These are phyloP conservation scores for Talaromyces liani DNA, from an alignment of 495 filamentous ascomycete genomes.

Conservation along the genomic window DNA sequence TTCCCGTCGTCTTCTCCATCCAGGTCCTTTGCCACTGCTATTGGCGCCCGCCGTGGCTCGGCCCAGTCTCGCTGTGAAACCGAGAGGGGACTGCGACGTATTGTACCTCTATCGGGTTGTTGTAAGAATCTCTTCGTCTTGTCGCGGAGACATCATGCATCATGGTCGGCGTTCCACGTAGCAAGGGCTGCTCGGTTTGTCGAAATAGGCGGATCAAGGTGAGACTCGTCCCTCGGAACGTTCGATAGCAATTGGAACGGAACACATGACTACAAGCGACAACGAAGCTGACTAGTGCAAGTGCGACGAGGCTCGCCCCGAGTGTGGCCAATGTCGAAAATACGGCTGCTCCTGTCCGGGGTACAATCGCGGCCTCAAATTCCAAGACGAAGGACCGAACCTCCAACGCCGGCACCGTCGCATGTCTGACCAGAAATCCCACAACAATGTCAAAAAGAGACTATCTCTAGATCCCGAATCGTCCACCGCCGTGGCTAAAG, in stretches of 20 bases:
- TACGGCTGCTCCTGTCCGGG: conserved; percentile 19
- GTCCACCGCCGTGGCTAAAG: not conserved
- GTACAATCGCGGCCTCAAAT: conserved; percentile 14
- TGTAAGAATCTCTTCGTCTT: not conserved
- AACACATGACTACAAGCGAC: not conserved
- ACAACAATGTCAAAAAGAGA: not conserved
- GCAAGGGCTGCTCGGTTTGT: conserved; percentile 30
- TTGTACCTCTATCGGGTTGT: not conserved
- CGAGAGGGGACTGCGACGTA: not conserved
- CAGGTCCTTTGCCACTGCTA: not conserved
- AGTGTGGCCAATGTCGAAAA: conserved; percentile 24
- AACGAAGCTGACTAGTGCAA: conserved; percentile 2
- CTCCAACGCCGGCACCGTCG: conserved; percentile 17
- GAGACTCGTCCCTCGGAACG: conserved; percentile 8
- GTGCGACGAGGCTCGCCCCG: conserved; percentile 25
- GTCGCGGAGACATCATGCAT: conserved; percentile 5
- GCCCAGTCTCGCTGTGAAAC: not conserved
- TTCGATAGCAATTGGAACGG: not conserved
- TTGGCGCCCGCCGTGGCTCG: not conserved
- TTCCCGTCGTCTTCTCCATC: not conserved
- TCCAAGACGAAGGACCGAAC: conserved; percentile 18
- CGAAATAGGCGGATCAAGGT: conserved; percentile 22
- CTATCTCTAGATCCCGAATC: not conserved
- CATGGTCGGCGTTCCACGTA: conserved; percentile 38
- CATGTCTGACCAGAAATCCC: not conserved